Evolutionary conservation across 108 stramenopile species (phyloP).

Genomic region (Cyclostephanos tholiformis): DNA sequence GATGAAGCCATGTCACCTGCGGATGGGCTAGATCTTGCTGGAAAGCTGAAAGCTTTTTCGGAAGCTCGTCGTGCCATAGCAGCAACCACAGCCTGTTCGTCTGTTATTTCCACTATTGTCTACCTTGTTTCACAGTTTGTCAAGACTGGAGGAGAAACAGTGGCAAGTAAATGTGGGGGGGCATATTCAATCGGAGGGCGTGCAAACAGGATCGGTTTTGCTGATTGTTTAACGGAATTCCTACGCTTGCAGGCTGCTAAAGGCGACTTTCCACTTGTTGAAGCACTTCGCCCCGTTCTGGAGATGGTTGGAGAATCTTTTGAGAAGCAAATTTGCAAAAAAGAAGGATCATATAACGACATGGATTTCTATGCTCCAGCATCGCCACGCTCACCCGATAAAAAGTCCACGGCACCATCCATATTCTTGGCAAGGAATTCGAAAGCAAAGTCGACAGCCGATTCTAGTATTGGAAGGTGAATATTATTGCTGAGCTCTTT

Average conservation of each 20-base stretch:
- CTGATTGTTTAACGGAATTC: conserved; percentile 54
- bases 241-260: conserved; percentile 55
- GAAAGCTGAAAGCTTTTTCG: conserved; percentile 51
- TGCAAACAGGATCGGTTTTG: conserved; percentile 72
- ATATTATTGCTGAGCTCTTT: conserved; percentile 7
- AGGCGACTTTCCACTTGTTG: conserved; percentile 49
- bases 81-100: conserved; percentile 49
- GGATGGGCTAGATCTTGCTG: conserved; percentile 41
- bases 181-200: conserved; percentile 75
- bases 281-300: conserved; percentile 56
- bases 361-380: conserved; percentile 39
- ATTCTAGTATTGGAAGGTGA: conserved; percentile 66
- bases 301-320: conserved; percentile 74
- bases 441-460: conserved; percentile 63
- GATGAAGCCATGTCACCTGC: conserved; percentile 28
- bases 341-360: conserved; percentile 16
- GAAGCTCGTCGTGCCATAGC: conserved; percentile 41
- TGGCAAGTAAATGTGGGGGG: conserved; percentile 67
- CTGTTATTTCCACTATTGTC: conserved; percentile 52
- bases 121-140: conserved; percentile 73
- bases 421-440: conserved; percentile 55
- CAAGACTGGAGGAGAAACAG: conserved; percentile 78
- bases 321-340: conserved; percentile 61
- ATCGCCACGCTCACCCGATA: conserved; percentile 41
- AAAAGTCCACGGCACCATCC: conserved; percentile 25